Conservation (phyloP, 169 alveolate genomes). For the Plasmodium cynomolgi region DNA sequence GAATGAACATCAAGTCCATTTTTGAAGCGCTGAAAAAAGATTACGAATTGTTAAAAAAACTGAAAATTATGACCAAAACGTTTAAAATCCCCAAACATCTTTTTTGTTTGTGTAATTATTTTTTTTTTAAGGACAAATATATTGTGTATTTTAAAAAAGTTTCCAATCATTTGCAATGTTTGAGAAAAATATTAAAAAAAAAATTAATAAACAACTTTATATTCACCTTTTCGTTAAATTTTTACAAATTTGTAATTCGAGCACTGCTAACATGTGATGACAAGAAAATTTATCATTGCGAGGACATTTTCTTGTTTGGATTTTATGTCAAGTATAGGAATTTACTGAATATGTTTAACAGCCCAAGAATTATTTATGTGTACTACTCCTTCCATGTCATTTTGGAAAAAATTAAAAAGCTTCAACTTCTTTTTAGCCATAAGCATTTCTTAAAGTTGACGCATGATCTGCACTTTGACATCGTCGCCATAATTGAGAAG, state of each 20-base stretch:
- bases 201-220: slow-evolving; percentile 55
- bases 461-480: slow-evolving; percentile 42
- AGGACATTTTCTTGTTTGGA: slow-evolving; percentile 49
- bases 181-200: slow-evolving; percentile 21
- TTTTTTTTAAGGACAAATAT: slow-evolving; percentile 60
- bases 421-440: slow-evolving; percentile 3
- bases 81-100: slow-evolving; percentile 16
- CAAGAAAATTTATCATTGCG: slow-evolving; percentile 7
- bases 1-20: slow-evolving; percentile 6
- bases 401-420: slow-evolving; percentile 32
- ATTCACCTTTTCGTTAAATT: slow-evolving; percentile 22
- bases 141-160: slow-evolving; percentile 49
- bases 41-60: slow-evolving; percentile 39
- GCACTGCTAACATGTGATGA: slow-evolving; percentile 52
- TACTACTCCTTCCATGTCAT: slow-evolving; percentile 60
- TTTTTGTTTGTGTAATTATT: slow-evolving; percentile 67
- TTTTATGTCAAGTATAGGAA: slow-evolving; percentile 61
- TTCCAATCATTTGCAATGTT: slow-evolving; percentile 20
- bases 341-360: slow-evolving; percentile 27
- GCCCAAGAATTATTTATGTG: slow-evolving; percentile 40
- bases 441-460: slow-evolving; percentile 34
- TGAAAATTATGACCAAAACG: background rate
- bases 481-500: slow-evolving; percentile 23
- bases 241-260: slow-evolving; percentile 56
- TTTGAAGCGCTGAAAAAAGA: slow-evolving; percentile 27